These are phyloP conservation scores for Heliosperma pusillum DNA, from an alignment of 148 eudicot genomes.

Conservation along the genomic window DNA sequence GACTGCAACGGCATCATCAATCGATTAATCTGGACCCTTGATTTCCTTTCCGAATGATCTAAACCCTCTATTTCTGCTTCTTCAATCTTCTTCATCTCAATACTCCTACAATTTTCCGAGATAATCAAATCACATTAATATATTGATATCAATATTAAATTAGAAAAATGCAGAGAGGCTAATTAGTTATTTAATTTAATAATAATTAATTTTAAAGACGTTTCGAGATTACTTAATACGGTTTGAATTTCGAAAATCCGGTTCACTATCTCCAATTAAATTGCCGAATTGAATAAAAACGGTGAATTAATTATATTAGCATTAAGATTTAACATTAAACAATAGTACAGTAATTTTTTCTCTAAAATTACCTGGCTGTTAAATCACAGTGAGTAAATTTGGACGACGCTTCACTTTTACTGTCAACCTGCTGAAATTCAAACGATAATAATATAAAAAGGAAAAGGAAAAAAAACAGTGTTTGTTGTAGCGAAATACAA, in stretches of 20 bases:
- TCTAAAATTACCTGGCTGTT: slow-evolving; percentile 19
- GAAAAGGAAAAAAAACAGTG: not conserved
- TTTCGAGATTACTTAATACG: slow-evolving; percentile 17
- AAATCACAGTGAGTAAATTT: slow-evolving; percentile 3
- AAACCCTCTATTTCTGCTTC: slow-evolving; percentile 9
- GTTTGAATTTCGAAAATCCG: slow-evolving; percentile 37
- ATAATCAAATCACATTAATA: too few relatives aligned
- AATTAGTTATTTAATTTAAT: too few relatives aligned
- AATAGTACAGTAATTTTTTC: not conserved
- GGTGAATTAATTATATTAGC: slow-evolving; percentile 1
- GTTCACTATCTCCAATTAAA: slow-evolving; percentile 14
- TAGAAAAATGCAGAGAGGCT: not conserved
- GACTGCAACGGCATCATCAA: slow-evolving; percentile 52
- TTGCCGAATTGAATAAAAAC: slow-evolving; percentile 3
- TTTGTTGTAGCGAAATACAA: not conserved
- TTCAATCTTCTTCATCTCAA: slow-evolving; percentile 10
- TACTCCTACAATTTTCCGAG: not conserved
- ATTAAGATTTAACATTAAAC: not conserved
- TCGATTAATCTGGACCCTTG: slow-evolving; percentile 25
- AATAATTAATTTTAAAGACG: too few relatives aligned
- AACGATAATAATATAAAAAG: not conserved
- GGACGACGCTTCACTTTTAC: slow-evolving; percentile 11
- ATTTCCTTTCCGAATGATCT: slow-evolving; percentile 19
- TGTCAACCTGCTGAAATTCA: slow-evolving; percentile 19
- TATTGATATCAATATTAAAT: not conserved